These are phyloP conservation scores for Echeveria elegans DNA, from an alignment of 164 flowering plant genomes.

Conservation along the genomic window DNA sequence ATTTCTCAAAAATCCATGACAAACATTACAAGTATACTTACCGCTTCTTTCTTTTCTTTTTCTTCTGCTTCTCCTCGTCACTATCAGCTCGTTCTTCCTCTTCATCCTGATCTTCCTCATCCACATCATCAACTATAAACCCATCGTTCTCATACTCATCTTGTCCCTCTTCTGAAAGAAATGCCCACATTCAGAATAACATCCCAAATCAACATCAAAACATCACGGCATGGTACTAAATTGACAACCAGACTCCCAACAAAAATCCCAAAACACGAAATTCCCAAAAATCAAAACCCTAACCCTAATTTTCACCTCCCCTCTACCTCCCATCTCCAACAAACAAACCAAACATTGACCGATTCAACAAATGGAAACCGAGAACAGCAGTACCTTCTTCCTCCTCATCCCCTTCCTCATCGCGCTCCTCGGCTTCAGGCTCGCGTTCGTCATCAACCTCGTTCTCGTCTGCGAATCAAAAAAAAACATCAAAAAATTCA, in stretches of 20 bases:
- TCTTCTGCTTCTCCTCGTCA: conserved; percentile 47
- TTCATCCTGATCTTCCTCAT: conserved; percentile 49
- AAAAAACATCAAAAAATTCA: neutral
- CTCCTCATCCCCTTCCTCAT: conserved; percentile 27
- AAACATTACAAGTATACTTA: conserved; percentile 10
- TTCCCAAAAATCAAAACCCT: neutral
- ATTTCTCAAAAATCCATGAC: neutral
- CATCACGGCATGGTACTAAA: neutral
- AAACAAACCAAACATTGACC: neutral
- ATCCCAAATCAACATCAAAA: neutral
- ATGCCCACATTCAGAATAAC: neutral
- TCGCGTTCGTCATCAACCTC: conserved; percentile 31
- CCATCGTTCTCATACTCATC: conserved; percentile 96
- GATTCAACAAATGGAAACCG: neutral
- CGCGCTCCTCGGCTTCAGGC: conserved; percentile 27
- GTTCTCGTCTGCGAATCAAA: conserved; percentile 36
- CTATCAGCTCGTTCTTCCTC: conserved; percentile 41
- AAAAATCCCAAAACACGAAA: neutral
- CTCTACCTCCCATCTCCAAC: neutral
- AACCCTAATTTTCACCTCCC: neutral
- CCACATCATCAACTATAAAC: conserved; percentile 87
- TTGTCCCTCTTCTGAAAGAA: conserved; percentile 56
- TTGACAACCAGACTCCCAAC: neutral
- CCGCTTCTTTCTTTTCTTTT: conserved; percentile 77
- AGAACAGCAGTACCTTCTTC: conserved; percentile 24